phyloP scores from a whole-genome alignment of 73 alveolate genomes.

The Symbiodinium pilosum region DNA sequence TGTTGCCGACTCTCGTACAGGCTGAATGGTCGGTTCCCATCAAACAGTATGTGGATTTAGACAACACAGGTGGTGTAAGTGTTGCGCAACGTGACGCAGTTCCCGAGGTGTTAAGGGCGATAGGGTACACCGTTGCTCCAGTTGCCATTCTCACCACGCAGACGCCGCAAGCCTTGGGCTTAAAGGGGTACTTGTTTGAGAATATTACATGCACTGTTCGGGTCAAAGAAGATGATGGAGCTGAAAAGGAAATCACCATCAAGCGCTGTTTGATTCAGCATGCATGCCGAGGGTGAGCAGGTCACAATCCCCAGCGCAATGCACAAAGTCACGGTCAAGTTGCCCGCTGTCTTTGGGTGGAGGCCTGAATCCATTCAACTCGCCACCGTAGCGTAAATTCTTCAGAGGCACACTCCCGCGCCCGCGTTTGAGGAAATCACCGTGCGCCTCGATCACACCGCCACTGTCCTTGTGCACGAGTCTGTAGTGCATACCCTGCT shows the following conservation, averaged over 20 bases:
- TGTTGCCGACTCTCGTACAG: neutral
- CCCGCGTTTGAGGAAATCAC: neutral
- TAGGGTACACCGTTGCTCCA: neutral
- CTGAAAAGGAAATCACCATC: too few relatives aligned
- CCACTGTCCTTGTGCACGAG: neutral
- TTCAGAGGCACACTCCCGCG: neutral
- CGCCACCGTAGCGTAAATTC: neutral
- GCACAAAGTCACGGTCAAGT: neutral
- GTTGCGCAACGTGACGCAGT: neutral
- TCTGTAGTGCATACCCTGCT: neutral
- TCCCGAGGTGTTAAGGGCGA: neutral
- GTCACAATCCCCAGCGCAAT: neutral
- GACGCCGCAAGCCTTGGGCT: neutral
- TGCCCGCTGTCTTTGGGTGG: constrained; percentile 16
- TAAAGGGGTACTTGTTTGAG: neutral
- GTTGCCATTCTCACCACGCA: neutral
- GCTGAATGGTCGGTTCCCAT: neutral
- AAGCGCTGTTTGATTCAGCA: neutral
- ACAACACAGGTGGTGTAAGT: neutral
- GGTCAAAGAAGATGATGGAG: neutral
- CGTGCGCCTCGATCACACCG: neutral
- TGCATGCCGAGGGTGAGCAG: neutral
- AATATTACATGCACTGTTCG: neutral
- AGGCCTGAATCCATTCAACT: neutral
- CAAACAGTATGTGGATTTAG: neutral